A percentile compares a stretch with the other conserved stretches of the same genome.
Conservation (phyloP, 108 stramenopile species). For the Discostella pseudostelligera region DNA sequence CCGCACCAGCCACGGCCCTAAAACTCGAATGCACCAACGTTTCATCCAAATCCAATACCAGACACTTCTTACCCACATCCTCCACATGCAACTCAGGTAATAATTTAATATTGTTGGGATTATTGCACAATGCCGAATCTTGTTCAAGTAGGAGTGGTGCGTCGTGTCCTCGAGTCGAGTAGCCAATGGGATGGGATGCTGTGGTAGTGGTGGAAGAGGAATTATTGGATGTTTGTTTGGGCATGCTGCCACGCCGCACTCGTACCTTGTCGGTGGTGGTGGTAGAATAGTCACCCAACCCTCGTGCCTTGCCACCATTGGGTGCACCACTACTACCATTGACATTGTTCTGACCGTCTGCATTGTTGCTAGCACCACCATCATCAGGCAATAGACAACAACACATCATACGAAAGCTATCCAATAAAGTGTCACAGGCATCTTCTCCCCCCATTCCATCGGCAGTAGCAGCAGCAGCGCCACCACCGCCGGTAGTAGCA, state of each 20-base stretch:
- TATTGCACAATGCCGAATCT: conserved; percentile 42
- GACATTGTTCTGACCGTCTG: too few relatives aligned
- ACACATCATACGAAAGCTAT: conserved; percentile 82
- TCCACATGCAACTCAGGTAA: conserved; percentile 58
- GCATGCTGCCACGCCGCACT: not conserved
- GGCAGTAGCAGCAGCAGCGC: too few relatives aligned
- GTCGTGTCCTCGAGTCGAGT: conserved; percentile 47
- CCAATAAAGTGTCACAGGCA: conserved; percentile 73
- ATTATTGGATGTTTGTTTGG: too few relatives aligned
- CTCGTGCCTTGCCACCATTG: conserved; percentile 1
- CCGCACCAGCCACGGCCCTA: conserved; percentile 90
- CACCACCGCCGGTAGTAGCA: too few relatives aligned
- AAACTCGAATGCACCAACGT: conserved; percentile 98
- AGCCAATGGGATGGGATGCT: conserved; percentile 22
- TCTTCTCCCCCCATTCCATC: conserved; percentile 41
- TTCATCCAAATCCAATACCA: conserved; percentile 98
- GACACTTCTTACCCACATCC: conserved; percentile 85
- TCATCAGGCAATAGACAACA: conserved; percentile 76
- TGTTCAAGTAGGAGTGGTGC: conserved; percentile 35
- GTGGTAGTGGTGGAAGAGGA: not conserved
- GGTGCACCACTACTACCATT: not conserved
- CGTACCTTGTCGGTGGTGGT: not conserved
- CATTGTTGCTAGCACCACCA: not conserved
- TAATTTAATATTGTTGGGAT: conserved; percentile 49
- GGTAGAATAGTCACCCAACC: not conserved